Conservation (phyloP, 2,329 filamentous ascomycete genomes). For the Penicillium sp. region DNA sequence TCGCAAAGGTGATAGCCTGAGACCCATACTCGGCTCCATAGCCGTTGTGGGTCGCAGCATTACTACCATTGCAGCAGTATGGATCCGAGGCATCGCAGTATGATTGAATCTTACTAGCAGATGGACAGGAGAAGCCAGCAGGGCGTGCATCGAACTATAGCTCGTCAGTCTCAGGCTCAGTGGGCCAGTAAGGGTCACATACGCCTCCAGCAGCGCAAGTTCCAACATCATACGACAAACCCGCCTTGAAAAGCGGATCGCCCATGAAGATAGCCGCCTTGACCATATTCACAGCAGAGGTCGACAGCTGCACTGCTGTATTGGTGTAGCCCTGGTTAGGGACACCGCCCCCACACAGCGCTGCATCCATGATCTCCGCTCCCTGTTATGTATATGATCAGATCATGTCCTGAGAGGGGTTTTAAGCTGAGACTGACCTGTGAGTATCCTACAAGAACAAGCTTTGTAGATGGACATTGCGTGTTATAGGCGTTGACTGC, state of each 20-base stretch:
- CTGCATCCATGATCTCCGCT: constrained; percentile 64
- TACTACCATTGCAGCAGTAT: constrained; percentile 67
- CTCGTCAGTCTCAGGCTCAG: background rate
- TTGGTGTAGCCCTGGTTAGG: constrained; percentile 49
- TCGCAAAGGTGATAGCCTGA: constrained; percentile 61
- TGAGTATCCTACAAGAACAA: constrained; percentile 65
- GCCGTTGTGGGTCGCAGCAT: constrained; percentile 61
- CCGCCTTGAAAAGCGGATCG: constrained; percentile 59
- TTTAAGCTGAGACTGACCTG: constrained; percentile 46
- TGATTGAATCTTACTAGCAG: constrained; percentile 59
- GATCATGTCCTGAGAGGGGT: background rate
- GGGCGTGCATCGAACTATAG: constrained; percentile 62
- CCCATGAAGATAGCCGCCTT: constrained; percentile 68
- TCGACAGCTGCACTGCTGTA: constrained; percentile 47
- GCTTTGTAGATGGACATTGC: constrained; percentile 57
- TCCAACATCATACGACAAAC: constrained; percentile 62
- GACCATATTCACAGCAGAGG: constrained; percentile 55
- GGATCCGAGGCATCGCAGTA: constrained; percentile 67
- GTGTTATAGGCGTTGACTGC: constrained; percentile 61
- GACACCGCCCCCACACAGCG: constrained; percentile 60
- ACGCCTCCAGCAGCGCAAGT: constrained; percentile 61
- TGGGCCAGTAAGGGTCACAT: constrained; percentile 35
- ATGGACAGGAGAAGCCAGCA: constrained; percentile 58
- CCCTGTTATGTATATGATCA: constrained; percentile 43
- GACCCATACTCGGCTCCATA: constrained; percentile 63